Base-by-base conservation (phyloP, 1,284 basidiomycete genomes). In the Ganoderma sinense region DNA sequence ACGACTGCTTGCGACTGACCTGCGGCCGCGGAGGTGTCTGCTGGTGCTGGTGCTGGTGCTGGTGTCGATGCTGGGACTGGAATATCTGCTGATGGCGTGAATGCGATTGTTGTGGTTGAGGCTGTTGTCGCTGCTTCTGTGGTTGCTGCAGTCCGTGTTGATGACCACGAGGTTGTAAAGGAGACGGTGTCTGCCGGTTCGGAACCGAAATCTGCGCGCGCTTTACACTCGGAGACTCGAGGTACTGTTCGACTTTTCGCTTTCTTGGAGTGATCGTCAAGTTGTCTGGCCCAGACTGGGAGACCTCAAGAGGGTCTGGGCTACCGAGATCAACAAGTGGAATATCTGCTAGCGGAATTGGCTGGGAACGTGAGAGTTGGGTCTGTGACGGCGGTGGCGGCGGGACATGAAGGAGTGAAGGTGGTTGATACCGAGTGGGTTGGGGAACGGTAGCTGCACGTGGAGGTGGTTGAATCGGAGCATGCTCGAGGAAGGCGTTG, bases 401-500 rank as follows among this genome's bases (percentile, higher is more conserved):
- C 41, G 66, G 71, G 70, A 29, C 69, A 51, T 65, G 71, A 7
- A 26, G 23, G 10, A 66, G 69, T 64, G 73, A 53, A 59, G 58
- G 74, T 45, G 36, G 53, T 39, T 66, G 41, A 26, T 43, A 43
- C 56, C 56, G 64, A 23, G 23, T 23, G 33, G 41, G 62, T 18
- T 45, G 33, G 39, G 58, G 26, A 39, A 29, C n/a, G n/a, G 56
- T 31, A 3, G 67, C 69, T 23, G 62, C 68, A 31, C 53, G 68
- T 45, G 66, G 70, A 62, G 69, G 61, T 67, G 81, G 71, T 26
- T 82, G 77, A 71, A 79, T 77, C 10, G 84, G 81, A 59, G 88
- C 88, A 62, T 87, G 84, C n/a, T 85, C 83, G 33, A 94, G 78
- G 76, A 91, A 91, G 36, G 86, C 81, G 69, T 90, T 85, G 77